phyloP scores from a whole-genome alignment of 257 asterid genomes.

The Gynochthodes officinalis region DNA sequence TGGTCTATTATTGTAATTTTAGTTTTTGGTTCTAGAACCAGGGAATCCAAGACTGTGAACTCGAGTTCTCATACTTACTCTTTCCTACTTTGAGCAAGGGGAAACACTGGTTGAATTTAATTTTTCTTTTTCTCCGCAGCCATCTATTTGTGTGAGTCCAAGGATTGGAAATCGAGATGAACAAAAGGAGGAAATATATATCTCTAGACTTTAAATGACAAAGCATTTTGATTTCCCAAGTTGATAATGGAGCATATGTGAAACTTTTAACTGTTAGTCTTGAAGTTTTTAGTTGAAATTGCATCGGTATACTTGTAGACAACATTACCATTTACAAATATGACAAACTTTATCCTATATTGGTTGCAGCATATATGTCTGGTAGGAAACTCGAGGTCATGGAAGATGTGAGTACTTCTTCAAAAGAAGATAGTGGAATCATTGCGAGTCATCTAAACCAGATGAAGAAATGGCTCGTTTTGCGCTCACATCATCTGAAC shows the following conservation, averaged over 20 bases:
- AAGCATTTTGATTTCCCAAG: neutral
- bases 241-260: neutral
- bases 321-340: neutral
- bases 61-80: too few species aligned
- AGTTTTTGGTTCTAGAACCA: neutral
- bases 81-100: neutral
- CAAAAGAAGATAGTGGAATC: constrained; percentile 40
- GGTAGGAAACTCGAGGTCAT: constrained; percentile 52
- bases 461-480: constrained; percentile 63
- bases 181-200: neutral
- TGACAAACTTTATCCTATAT: neutral
- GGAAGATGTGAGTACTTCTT: constrained; percentile 61
- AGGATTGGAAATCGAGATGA: neutral
- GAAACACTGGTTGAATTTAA: neutral
- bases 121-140: neutral
- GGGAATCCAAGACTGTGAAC: too few species aligned
- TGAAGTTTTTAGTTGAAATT: neutral
- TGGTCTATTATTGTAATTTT: neutral
- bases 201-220: neutral
- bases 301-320: neutral
- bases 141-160: neutral
- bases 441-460: constrained; percentile 40
- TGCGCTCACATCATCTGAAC: constrained; percentile 64
- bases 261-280: neutral
- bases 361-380: constrained; percentile 50